A percentile compares a stretch with the other conserved stretches of the same genome.
phyloP scores from a whole-genome alignment of 208 protist genomes.

The Acanthamoeba sp. region DNA sequence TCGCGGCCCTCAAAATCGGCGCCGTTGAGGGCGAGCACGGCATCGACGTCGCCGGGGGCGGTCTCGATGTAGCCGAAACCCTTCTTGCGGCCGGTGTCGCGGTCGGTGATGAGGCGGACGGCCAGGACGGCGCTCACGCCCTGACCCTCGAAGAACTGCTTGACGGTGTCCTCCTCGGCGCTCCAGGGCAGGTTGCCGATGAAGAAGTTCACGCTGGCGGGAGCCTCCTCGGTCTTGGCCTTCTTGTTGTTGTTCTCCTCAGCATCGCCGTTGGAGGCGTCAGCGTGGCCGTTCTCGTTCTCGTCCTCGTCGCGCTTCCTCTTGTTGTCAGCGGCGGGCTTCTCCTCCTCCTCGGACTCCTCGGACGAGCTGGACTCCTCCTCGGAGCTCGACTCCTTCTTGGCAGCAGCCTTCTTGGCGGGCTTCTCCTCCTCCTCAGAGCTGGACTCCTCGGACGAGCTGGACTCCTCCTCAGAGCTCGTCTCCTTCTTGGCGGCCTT shows the following conservation, averaged over 20 bases:
- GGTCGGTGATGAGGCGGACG: slow-evolving; percentile 56
- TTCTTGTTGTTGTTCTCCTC: slow-evolving; percentile 7
- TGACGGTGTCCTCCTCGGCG: slow-evolving; percentile 12
- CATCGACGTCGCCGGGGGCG: background rate
- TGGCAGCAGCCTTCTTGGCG: background rate
- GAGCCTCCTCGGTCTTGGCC: slow-evolving; percentile 34
- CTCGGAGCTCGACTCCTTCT: background rate
- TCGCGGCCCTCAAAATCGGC: slow-evolving; percentile 23
- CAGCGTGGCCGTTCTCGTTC: background rate
- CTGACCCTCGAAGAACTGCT: slow-evolving; percentile 13
- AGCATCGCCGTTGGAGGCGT: background rate
- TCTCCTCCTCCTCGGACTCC: background rate
- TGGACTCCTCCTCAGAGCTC: slow-evolving; percentile 5
- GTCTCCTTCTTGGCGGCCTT: slow-evolving; percentile 6
- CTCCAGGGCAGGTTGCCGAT: slow-evolving; percentile 45
- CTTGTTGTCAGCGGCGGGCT: background rate
- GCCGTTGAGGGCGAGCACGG: background rate
- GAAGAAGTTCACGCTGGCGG: slow-evolving; percentile 3
- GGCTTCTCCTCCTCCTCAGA: slow-evolving; percentile 27
- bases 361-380: background rate
- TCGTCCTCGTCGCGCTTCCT: slow-evolving; percentile 20
- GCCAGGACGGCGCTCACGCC: background rate
- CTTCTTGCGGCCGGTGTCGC: slow-evolving; percentile 18
- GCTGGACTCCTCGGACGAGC: background rate
- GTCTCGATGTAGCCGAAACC: slow-evolving; percentile 37